phyloP scores from a whole-genome alignment of 371 early-diverging fungal species.

The Conidiobolus incongruus region DNA sequence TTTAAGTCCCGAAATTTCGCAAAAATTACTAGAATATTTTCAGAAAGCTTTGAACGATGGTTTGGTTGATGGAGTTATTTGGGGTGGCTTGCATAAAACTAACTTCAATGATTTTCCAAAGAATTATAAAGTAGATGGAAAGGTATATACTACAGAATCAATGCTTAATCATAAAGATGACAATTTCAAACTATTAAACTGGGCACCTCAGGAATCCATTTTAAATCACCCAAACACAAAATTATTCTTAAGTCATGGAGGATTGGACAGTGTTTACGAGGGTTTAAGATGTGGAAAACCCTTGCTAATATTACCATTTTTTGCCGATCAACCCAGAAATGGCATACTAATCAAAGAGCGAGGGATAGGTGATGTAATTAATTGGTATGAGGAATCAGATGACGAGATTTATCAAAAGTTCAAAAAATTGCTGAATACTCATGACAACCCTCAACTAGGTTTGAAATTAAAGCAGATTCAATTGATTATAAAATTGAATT shows the following conservation, averaged over 20 bases:
- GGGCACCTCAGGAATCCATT: constrained; percentile 1
- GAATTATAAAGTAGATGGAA: background rate
- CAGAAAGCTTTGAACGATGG: background rate
- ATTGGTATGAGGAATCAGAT: background rate
- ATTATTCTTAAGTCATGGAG: constrained; percentile 5
- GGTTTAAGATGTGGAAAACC: background rate
- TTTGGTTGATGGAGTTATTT: constrained; percentile 5
- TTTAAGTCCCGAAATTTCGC: background rate
- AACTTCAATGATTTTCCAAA: background rate
- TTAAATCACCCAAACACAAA: constrained; percentile 3
- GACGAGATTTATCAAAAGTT: background rate
- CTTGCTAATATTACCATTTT: background rate
- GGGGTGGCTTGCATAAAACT: background rate
- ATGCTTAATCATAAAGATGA: background rate
- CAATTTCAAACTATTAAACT: background rate
- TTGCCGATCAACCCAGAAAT: constrained; percentile 5
- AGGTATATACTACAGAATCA: background rate
- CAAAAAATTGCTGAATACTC: too few relatives aligned
- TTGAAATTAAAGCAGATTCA: too few relatives aligned
- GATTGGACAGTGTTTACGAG: constrained; percentile 3
- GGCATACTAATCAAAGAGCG: background rate
- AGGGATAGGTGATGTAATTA: background rate
- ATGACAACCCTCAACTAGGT: too few relatives aligned
- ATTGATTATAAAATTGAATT: too few relatives aligned
- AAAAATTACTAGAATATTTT: background rate